Base-by-base conservation (phyloP, 495 filamentous ascomycete genomes). In the Trichoderma gamsii region DNA sequence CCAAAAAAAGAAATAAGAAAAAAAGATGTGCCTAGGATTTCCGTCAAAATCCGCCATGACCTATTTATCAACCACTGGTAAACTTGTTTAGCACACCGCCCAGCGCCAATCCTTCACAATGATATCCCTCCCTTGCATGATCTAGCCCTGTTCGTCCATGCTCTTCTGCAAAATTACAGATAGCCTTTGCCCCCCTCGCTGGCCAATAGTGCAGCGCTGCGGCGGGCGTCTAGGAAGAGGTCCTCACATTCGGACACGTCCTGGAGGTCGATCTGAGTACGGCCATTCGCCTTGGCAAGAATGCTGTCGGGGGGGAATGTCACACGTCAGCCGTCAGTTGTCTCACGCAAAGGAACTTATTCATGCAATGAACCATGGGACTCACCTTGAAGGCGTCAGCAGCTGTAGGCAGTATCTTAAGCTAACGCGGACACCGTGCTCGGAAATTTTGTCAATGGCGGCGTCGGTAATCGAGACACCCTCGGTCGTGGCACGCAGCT, bases 391-490 rank as follows among this genome's bases (percentile, higher is more conserved):
- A 3, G 95, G 93, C n/a, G 93, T 90, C 72, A 99, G 81, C 69
- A 99, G 79, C 77, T 97, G 95, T 74, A 97, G 79, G 65, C 92
- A 93, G 81, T 99, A 98, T 74, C 95, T 83, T 75, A 99, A 79
- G 76, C 91, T 95, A 70, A 96, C 91, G 71, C 88, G 87, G 72
- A 89, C 90, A 64, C 93, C 95, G 71, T 93, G 89, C 73, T 91
- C 87, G 12, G 92, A 83, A 70, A 99, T 85, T 81, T 90, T 92
- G 67, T 93, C 89, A 46, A 97, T 82, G 8, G 94, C 95, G 32
- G 87, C 85, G 44, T 96, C 91, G 11, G 89, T 88, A 66, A 97
- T 89, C 70, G 82, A 84, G 27, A 97, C 83, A 29, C 86, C 85
- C 80, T 99, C 95, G 1, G 89, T 92, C 72, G 85, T 87, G 12